Evolutionary conservation across 2,329 filamentous ascomycete species (phyloP).

Genomic region (Emydomyces testavorans): DNA sequence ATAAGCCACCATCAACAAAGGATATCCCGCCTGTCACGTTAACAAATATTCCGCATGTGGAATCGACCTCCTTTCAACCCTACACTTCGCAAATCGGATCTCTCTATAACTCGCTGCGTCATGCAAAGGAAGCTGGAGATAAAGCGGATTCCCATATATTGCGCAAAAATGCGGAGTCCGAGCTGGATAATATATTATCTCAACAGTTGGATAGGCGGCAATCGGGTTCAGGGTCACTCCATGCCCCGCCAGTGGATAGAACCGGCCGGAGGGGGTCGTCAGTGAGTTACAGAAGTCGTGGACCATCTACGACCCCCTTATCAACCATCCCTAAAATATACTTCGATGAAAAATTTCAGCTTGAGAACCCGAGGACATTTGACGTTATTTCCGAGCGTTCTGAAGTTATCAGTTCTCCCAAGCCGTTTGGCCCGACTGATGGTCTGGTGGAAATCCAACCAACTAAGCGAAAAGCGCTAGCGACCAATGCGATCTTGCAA

Average conservation of each 20-base stretch:
- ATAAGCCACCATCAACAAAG: slow-evolving; percentile 69
- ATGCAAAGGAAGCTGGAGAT: slow-evolving; percentile 66
- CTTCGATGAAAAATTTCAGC: slow-evolving; percentile 86
- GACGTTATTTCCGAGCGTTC: slow-evolving; percentile 93
- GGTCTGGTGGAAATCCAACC: slow-evolving; percentile 40
- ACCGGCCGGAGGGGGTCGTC: slow-evolving; percentile 25
- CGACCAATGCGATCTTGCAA: slow-evolving; percentile 92
- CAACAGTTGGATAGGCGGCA: slow-evolving; percentile 34
- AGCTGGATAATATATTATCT: slow-evolving; percentile 40
- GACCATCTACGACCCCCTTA: slow-evolving; percentile 55
- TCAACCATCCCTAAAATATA: slow-evolving; percentile 89
- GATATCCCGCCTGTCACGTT: slow-evolving; percentile 91
- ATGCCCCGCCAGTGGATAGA: slow-evolving; percentile 5
- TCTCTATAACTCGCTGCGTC: slow-evolving; percentile 77
- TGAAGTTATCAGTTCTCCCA: slow-evolving; percentile 69
- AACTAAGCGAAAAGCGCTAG: slow-evolving; percentile 62
- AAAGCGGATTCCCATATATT: slow-evolving; percentile 34
- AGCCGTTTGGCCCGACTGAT: slow-evolving; percentile 42
- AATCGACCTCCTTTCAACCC: slow-evolving; percentile 64
- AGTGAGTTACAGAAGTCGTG: slow-evolving; percentile 36
- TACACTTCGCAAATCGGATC: slow-evolving; percentile 79
- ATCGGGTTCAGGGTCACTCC: slow-evolving; percentile 22
- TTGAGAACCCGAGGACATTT: slow-evolving; percentile 92
- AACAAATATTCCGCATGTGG: slow-evolving; percentile 74
- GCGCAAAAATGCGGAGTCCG: slow-evolving; percentile 39